phyloP scores from a whole-genome alignment of 2,329 filamentous ascomycete species.

The Paraphoma chrysanthemicola region DNA sequence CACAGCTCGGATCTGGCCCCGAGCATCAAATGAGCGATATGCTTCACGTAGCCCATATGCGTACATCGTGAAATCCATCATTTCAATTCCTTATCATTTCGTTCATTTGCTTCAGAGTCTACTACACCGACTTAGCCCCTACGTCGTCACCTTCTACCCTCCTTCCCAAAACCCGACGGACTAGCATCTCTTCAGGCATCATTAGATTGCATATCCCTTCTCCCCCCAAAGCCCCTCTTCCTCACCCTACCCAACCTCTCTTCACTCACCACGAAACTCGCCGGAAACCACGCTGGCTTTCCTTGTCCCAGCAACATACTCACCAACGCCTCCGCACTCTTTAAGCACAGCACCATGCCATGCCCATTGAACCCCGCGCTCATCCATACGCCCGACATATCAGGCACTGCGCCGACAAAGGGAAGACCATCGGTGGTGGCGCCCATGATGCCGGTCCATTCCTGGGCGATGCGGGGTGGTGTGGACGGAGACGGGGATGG shows the following conservation, averaged over 20 bases:
- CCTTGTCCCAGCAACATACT: slow-evolving; percentile 57
- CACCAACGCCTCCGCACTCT: slow-evolving; percentile 64
- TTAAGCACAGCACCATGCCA: slow-evolving; percentile 69
- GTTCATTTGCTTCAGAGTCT: no score
- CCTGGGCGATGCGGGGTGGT: slow-evolving; percentile 40
- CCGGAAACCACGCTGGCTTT: slow-evolving; percentile 61
- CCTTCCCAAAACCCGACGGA: neutral
- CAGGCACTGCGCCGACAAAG: slow-evolving; percentile 54
- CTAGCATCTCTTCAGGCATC: neutral
- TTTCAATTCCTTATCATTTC: no score
- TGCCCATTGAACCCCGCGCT: slow-evolving; percentile 70
- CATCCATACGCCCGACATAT: slow-evolving; percentile 58
- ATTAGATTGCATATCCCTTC: slow-evolving; percentile 28
- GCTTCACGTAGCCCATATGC: no score
- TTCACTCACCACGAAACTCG: slow-evolving; percentile 56
- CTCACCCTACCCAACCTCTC: slow-evolving; percentile 48
- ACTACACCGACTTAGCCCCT: neutral
- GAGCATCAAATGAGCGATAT: no score
- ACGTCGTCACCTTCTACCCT: neutral
- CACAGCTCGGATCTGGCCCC: no score
- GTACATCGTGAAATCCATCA: no score
- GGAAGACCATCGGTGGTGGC: slow-evolving; percentile 59
- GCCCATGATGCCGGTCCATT: slow-evolving; percentile 62
- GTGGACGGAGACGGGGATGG: neutral
- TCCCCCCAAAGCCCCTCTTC: slow-evolving; percentile 29